These are phyloP conservation scores for Domatiomyces globalis DNA, from an alignment of 2,329 filamentous ascomycete species.

Conservation along the genomic window DNA sequence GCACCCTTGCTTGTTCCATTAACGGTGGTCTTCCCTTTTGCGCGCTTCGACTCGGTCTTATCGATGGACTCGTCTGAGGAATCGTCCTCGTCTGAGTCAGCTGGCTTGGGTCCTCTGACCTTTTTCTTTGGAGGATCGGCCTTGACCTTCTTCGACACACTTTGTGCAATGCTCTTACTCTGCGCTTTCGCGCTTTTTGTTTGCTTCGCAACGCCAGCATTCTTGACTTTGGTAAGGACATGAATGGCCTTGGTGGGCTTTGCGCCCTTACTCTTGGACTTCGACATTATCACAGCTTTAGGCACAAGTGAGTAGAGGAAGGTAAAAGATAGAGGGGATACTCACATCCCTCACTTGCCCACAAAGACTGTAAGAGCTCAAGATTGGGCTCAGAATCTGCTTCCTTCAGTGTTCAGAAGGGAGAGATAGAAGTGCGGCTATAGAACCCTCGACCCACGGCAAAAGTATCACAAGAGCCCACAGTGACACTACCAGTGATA, in stretches of 20 bases:
- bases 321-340: not conserved
- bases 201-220: slow-evolving; percentile 31
- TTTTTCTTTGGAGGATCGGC: slow-evolving; percentile 25
- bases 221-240: slow-evolving; percentile 35
- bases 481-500: slow-evolving; percentile 3
- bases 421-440: slow-evolving; percentile 6
- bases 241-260: slow-evolving; percentile 26
- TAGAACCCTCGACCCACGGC: slow-evolving; percentile 13
- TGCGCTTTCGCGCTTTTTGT: slow-evolving; percentile 31
- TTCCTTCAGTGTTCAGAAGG: slow-evolving; percentile 2
- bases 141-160: slow-evolving; percentile 27
- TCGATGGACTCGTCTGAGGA: slow-evolving; percentile 16
- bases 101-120: slow-evolving; percentile 27
- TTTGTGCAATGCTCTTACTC: slow-evolving; percentile 32
- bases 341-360: not conserved
- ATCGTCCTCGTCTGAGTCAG: slow-evolving; percentile 26
- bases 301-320: not conserved
- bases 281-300: slow-evolving; percentile 29
- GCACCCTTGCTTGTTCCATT: not conserved
- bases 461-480: slow-evolving; percentile 12
- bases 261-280: slow-evolving; percentile 30
- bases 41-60: not conserved
- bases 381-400: not conserved
- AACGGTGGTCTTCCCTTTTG: not conserved
- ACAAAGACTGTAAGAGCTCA: not conserved